phyloP scores from a whole-genome alignment of 2,329 filamentous ascomycete genomes.

The Fusarium floridanum region DNA sequence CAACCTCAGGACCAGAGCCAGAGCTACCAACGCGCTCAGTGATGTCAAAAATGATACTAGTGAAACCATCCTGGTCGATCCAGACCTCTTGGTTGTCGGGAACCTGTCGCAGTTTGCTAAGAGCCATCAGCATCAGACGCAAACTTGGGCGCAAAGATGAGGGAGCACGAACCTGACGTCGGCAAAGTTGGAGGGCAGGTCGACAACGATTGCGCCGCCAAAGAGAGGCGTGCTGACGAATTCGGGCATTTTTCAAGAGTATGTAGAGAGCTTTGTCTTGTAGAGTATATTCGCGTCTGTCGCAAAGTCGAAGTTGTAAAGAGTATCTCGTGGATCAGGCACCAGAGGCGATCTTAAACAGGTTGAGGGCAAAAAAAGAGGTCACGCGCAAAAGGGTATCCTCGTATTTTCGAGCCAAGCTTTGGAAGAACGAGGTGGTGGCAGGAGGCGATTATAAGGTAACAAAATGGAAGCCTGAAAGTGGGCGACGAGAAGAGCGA shows the following conservation, averaged over 20 bases:
- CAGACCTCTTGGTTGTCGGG: conserved; percentile 94
- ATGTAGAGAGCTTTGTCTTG: not conserved
- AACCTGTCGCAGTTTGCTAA: conserved; percentile 78
- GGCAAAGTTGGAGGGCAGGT: conserved; percentile 75
- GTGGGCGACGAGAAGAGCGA: conserved; percentile 20
- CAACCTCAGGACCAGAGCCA: conserved; percentile 68
- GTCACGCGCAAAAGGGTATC: conserved; percentile 12
- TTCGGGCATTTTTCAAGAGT: conserved; percentile 58
- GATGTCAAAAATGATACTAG: conserved; percentile 91
- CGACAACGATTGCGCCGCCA: conserved; percentile 77
- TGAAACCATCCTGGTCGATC: conserved; percentile 85
- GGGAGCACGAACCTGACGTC: conserved; percentile 73
- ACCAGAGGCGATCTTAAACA: not conserved
- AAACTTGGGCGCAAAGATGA: conserved; percentile 19
- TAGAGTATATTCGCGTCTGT: not conserved
- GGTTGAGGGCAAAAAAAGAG: conserved; percentile 8
- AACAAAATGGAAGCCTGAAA: conserved; percentile 34
- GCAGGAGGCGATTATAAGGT: conserved; percentile 21
- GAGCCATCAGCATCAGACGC: conserved; percentile 18
- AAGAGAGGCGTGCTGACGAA: conserved; percentile 74
- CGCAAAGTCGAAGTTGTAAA: conserved; percentile 13
- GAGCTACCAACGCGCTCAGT: conserved; percentile 79
- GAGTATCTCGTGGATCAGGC: conserved; percentile 3
- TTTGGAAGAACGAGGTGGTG: conserved; percentile 5
- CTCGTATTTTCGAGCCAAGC: conserved; percentile 16